Percentiles rank a stretch among this genome's conserved stretches.
Conservation (phyloP, 306 rosid genomes). For the Rosa persica region DNA sequence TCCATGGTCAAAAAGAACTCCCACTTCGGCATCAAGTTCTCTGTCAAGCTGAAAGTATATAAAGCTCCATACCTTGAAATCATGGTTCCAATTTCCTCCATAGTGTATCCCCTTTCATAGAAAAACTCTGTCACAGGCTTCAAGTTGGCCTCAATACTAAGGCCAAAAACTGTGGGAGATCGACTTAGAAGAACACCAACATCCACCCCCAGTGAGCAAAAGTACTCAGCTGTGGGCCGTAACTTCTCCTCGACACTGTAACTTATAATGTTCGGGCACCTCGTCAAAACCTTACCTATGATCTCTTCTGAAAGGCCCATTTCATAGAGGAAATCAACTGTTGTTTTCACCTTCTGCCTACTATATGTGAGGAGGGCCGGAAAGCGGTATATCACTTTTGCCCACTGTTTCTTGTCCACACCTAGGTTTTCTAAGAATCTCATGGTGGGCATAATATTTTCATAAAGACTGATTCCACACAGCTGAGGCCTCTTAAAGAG, state of each 20-base stretch:
- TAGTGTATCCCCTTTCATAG: slow-evolving; percentile 66
- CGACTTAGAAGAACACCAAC: slow-evolving; percentile 62
- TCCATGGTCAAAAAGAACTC: slow-evolving; percentile 75
- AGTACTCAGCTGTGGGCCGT: slow-evolving; percentile 77
- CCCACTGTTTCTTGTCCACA: slow-evolving; percentile 89
- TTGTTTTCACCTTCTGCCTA: slow-evolving; percentile 62
- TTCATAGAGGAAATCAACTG: slow-evolving; percentile 58
- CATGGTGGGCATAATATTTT: slow-evolving; percentile 87
- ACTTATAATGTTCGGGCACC: slow-evolving; percentile 72
- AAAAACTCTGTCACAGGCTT: slow-evolving; percentile 79
- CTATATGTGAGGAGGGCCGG: slow-evolving; percentile 85
- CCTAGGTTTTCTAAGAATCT: slow-evolving; percentile 72
- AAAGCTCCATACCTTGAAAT: slow-evolving; percentile 73
- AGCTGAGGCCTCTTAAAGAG: slow-evolving; percentile 84
- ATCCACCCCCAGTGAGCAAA: slow-evolving; percentile 77
- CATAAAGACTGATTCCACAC: slow-evolving; percentile 85
- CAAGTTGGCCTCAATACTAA: slow-evolving; percentile 75
- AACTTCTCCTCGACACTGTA: slow-evolving; percentile 86
- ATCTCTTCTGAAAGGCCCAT: slow-evolving; percentile 67
- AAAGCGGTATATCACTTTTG: slow-evolving; percentile 79
- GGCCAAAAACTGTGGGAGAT: slow-evolving; percentile 75
- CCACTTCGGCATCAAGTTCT: slow-evolving; percentile 77
- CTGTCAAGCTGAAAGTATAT: slow-evolving; percentile 69
- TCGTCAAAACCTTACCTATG: slow-evolving; percentile 79
- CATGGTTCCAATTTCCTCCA: slow-evolving; percentile 76